Base-by-base conservation (phyloP, 2,329 filamentous ascomycete species). In the Didymella exigua region DNA sequence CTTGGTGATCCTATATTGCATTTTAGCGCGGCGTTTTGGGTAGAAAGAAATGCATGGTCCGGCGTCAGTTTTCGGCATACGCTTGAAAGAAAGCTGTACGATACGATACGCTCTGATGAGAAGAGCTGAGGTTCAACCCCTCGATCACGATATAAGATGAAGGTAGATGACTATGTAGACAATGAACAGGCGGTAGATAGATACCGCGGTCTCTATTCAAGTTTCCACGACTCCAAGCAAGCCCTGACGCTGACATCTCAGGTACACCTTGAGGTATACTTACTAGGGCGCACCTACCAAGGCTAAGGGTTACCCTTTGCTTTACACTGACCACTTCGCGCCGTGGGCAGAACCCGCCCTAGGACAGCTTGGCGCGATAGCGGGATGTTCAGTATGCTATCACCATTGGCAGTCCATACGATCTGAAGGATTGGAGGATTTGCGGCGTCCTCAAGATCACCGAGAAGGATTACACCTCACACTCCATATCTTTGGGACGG, bases 1-100 rank as follows among this genome's bases (percentile, higher is more conserved):
- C 91, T 19, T 97, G 93, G 93, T 97, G 84, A 63, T 34, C 31
- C 29, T 11, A 14, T 27, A 33, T 42, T 51, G 18, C 19, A 47
- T 50, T 50, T 63, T 65, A 70, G 65, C 65, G 57, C 47, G 68
- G 69, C 66, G 66, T 73, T 69, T 58, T 34, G 27, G 42, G 19
- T 40, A 38, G 21, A 37, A 56, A 47, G 49, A 41, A 24, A 5
- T 62, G 60, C 59, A 63, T 65, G 33, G 49, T 34, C 36, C 42
- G 61, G 60, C 63, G 65, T 65, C 63, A 62, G 59, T 60, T 68
- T 73, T 73, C 66, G 70, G 70, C 67, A 71, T 72, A 72, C 63
- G 69, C 71, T 72, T 72, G 63, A 73, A 73, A 73, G 71, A 72
- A 74, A 54, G 51, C 62, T 64, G 65, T 63, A 63, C 52, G 58